Evolutionary conservation across 2,329 filamentous ascomycete species (phyloP), one percentile per base, ranked within the genome.

Genomic region (Alternaria postmessia): DNA sequence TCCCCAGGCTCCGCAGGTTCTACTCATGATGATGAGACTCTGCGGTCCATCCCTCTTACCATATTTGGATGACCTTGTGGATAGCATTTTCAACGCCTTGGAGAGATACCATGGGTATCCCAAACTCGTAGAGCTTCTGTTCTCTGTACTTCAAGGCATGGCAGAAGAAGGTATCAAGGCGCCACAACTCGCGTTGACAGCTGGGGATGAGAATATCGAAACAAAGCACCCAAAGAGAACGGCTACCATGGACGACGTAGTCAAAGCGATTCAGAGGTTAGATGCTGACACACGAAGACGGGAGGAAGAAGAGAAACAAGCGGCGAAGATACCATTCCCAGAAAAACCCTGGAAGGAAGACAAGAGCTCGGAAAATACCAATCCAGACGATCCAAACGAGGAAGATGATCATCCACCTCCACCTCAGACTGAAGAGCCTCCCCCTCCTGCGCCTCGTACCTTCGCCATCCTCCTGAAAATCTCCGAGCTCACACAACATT

Each of bases 71-170:
- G 95, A 99, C 73, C 87, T 97, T 1, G 89, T 98, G 3, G 91
- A 89, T 5, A 94, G 92, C 0, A 93, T 99, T 39, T 98, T 99
- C 76, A 91, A 91, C 0, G 93, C 94, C 0, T 81, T 99, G n/a
- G 93, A 97, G 67, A 92, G 93, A 71, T 99, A 95, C 70, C 95
- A 99, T 71, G 95, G 95, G 1, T 98, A 99, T 75, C 89, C 93
- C 0, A 81, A 86, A 18, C 88, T 99, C 57, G 94, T 96, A 1
- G 93, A 97, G 73, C 86, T 89, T 46, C 82, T 99, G 6, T 99
- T 98, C 75, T 83, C 87, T 1, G 93, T 96, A 0, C 81, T 99
- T 5, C 89, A 88, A 54, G 91, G 93, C 61, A 88, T 98, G 57
- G 92, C 95, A 11, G 88, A 92, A 54, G 92, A 97, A 79, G 92